Evolutionary conservation across 2,329 filamentous ascomycete genomes (phyloP), one percentile per base, ranked within the genome.

Genomic region (Cylindrodendrum hubeiense): DNA sequence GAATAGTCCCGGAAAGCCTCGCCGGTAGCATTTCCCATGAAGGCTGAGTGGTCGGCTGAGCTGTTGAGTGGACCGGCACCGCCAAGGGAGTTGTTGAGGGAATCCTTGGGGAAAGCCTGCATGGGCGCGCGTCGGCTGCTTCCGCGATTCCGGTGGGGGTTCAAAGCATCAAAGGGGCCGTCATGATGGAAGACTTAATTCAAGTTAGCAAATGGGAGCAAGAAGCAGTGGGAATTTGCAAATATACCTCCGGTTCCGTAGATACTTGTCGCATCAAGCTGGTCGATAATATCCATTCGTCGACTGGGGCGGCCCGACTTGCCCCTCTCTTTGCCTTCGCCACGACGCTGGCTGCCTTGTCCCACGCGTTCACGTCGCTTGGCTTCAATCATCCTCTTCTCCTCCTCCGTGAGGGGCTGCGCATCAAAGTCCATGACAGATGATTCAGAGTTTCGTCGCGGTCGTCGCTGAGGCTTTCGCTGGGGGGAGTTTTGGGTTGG

Each of bases 121-220:
- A 99, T 98, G 1, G 96, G 96, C 7, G 96, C 94, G 59, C 92
- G 90, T 65, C 91, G 89, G 75, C 91, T 90, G 73, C 91, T 93
- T 76, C 93, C 92, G 63, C 93, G 90, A 80, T 98, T 99, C 69
- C 96, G 93, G 78, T 97, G 93, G 5, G 96, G 94, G 79, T 97
- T 97, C 78, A 96, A 93, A 21, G 96, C 96, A 80, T 99, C 96
- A 75, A 98, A 99, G 5, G 96, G 96, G 1, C 96, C 96, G 75
- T 98, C 96, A 76, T 99, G 96, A 75, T 99, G 96, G 81, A 98
- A 97, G 71, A 97, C 94, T 97, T 74, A 41, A n/a, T 51, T n/a
- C 64, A 44, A 46, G 55, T 68, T 53, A 70, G 66, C 26, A 63
- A 46, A 37, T 12, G 7, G 4, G 19, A 19, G 17, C 17, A 41